Percentiles rank a stretch among this genome's conserved stretches.
Conservation (phyloP, 768 basidiomycete genomes). For the Sporobolomyces pararoseus region DNA sequence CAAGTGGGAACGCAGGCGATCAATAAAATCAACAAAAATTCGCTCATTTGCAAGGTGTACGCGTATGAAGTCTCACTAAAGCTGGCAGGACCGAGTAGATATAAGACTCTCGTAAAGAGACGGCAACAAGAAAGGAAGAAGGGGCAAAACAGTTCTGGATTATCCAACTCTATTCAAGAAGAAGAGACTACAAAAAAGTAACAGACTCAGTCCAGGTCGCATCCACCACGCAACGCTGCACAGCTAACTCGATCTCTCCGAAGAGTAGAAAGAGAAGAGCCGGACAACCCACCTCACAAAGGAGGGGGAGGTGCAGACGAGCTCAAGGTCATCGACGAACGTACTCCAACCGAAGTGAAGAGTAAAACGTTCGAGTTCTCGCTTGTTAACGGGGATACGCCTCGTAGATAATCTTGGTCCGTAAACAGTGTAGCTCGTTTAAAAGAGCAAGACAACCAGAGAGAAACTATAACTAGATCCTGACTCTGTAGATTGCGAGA, state of each 20-base stretch:
- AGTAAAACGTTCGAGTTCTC: slow-evolving; percentile 1
- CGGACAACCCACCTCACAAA: slow-evolving; percentile 13
- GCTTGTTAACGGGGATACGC: slow-evolving; percentile 19
- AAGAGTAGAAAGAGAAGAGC: not conserved
- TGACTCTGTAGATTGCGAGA: slow-evolving; percentile 15
- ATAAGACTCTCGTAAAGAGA: too few species aligned
- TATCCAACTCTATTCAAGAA: not conserved
- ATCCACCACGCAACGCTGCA: slow-evolving; percentile 36
- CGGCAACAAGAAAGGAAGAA: too few species aligned
- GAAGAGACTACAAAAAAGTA: not conserved
- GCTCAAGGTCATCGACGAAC: slow-evolving; percentile 20
- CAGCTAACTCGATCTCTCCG: slow-evolving; percentile 15
- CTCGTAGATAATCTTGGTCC: slow-evolving; percentile 13
- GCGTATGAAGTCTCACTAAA: too few species aligned
- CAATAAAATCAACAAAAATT: too few species aligned
- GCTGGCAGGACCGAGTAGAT: too few species aligned
- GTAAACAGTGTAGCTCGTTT: slow-evolving; percentile 26
- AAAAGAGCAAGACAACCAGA: slow-evolving; percentile 21
- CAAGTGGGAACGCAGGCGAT: too few species aligned
- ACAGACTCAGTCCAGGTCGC: slow-evolving; percentile 34
- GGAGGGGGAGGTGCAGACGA: slow-evolving; percentile 14
- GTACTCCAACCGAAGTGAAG: not conserved
- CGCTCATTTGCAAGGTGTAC: too few species aligned
- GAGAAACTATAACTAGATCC: slow-evolving; percentile 29
- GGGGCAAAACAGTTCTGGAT: too few species aligned